Evolutionary conservation across 306 rosid genomes (phyloP).

Genomic region (Trichosanthes cucumerina): DNA sequence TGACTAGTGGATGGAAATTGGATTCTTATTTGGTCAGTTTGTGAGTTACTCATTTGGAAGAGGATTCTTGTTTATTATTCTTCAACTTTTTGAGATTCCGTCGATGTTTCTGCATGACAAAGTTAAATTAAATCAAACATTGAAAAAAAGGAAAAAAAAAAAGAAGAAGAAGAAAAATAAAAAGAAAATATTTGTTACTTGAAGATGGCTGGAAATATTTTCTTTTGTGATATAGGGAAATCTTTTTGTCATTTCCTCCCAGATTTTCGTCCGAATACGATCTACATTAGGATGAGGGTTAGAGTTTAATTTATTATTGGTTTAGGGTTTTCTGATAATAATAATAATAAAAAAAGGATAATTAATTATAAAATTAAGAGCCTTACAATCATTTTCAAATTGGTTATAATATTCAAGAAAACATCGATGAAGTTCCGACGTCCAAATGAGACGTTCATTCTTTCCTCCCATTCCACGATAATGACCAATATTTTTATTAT

Average conservation of each 20-base stretch:
- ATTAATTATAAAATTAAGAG: too few species aligned
- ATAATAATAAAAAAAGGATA: too few species aligned
- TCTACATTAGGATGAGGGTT: not conserved
- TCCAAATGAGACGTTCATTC: slow-evolving; percentile 8
- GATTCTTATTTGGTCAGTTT: not conserved
- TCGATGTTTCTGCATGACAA: not conserved
- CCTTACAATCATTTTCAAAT: not conserved
- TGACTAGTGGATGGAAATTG: not conserved
- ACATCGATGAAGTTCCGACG: not conserved
- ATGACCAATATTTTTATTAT: too few species aligned
- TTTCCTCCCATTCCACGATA: not conserved
- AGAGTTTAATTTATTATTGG: not conserved
- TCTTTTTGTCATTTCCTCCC: not conserved
- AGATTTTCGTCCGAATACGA: slow-evolving; percentile 7
- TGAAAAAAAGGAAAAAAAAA: not conserved
- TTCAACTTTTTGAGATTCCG: not conserved
- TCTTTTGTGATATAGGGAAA: not conserved
- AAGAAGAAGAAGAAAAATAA: not conserved
- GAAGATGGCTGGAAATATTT: slow-evolving; percentile 23
- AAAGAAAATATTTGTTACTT: not conserved
- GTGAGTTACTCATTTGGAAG: not conserved
- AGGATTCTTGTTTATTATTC: not conserved
- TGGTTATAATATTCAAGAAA: not conserved
- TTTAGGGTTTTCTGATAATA: not conserved
- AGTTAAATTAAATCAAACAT: not conserved